These are phyloP conservation scores for Fragaria vesca DNA, from an alignment of 306 rosid genomes.

Conservation along the genomic window DNA sequence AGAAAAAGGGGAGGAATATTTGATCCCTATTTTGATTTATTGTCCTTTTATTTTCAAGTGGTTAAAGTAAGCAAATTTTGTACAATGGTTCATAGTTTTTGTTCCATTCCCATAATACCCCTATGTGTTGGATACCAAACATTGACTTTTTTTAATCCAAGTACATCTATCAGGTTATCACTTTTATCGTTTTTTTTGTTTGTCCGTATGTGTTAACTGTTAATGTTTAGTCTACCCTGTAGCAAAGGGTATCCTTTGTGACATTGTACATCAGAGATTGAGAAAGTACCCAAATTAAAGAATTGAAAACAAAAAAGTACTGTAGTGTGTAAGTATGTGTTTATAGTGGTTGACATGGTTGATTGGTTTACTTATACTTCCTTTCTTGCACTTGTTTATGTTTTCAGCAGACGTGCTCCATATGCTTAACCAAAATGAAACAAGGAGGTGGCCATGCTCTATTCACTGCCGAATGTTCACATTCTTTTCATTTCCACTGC, in stretches of 20 bases:
- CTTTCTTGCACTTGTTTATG: constrained; percentile 17
- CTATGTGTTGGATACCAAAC: constrained; percentile 26
- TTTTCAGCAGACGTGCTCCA: constrained; percentile 81
- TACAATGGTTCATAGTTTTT: background rate
- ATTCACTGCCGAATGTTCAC: constrained; percentile 95
- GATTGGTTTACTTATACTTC: constrained; percentile 11
- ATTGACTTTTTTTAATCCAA: constrained; percentile 20
- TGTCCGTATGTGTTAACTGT: constrained; percentile 16
- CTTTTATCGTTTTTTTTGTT: background rate
- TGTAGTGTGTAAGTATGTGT: background rate
- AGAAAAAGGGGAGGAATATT: background rate
- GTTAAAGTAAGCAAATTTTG: background rate
- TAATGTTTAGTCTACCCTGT: constrained; percentile 12
- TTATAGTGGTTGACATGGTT: constrained; percentile 15
- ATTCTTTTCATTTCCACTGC: constrained; percentile 95
- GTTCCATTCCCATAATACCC: background rate
- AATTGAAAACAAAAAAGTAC: background rate
- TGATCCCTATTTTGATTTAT: background rate
- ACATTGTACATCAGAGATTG: background rate
- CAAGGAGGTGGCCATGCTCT: constrained; percentile 95
- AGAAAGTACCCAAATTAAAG: background rate
- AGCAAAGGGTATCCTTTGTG: constrained; percentile 6
- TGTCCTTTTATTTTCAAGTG: background rate
- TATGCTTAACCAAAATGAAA: constrained; percentile 86
- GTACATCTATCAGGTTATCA: constrained; percentile 8